Evolutionary conservation across 352 stramenopile genomes (phyloP).

Genomic region (Globisporangium acanthophoron): DNA sequence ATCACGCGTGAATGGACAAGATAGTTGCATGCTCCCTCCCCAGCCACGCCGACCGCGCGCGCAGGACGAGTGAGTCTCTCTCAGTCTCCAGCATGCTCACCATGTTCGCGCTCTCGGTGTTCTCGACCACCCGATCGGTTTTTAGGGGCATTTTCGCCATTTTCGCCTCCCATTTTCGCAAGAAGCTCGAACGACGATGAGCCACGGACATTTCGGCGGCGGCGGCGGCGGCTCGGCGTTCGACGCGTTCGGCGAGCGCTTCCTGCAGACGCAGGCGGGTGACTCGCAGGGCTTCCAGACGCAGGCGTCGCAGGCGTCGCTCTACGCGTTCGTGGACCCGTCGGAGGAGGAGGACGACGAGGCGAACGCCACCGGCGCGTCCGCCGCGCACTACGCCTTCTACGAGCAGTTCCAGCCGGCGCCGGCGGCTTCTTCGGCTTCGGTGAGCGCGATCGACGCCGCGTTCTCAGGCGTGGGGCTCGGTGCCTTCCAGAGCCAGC

Average conservation of each 20-base stretch:
- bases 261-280: conserved; percentile 34
- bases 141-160: background rate
- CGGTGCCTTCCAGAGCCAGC: conserved; percentile 30
- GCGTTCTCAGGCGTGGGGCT: conserved; percentile 5
- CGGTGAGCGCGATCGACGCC: background rate
- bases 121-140: too few relatives aligned
- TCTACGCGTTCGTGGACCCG: conserved; percentile 72
- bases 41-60: too few relatives aligned
- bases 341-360: conserved; percentile 21
- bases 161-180: background rate
- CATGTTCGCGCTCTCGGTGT: too few relatives aligned
- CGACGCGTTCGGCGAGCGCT: conserved; percentile 38
- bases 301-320: conserved; percentile 39
- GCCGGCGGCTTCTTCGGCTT: background rate
- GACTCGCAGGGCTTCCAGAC: conserved; percentile 35
- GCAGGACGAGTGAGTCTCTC: too few relatives aligned
- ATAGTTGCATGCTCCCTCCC: background rate
- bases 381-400: conserved; percentile 34
- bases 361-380: background rate
- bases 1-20: background rate
- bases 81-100: too few relatives aligned
- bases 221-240: conserved; percentile 19
- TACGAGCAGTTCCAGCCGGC: conserved; percentile 56
- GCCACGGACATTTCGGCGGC: background rate
- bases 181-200: background rate